phyloP scores from a whole-genome alignment of 192 early-diverging fungal genomes.

The Backusella liffmaniae region DNA sequence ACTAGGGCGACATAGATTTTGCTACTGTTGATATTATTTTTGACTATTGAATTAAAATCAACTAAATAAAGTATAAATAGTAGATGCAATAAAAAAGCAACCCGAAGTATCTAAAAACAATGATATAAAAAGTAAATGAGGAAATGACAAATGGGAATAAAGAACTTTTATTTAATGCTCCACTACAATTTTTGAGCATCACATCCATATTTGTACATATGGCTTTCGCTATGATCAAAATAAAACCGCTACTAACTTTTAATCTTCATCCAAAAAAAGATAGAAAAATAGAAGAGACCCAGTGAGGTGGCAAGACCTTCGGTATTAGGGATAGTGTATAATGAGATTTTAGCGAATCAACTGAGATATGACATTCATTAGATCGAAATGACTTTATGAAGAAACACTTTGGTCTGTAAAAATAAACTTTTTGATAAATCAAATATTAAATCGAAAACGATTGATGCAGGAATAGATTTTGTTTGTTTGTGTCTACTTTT shows the following conservation, averaged over 20 bases:
- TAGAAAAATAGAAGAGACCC: background rate
- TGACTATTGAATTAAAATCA: background rate
- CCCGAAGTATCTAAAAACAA: background rate
- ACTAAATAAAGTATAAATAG: background rate
- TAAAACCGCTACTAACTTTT: background rate
- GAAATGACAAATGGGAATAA: background rate
- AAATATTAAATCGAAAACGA: background rate
- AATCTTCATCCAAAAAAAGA: background rate
- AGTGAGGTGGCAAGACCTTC: background rate
- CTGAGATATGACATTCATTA: background rate
- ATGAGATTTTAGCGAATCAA: background rate
- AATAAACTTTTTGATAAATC: background rate
- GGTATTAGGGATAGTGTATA: background rate
- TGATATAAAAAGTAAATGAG: background rate
- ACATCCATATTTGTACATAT: background rate
- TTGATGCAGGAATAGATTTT: background rate
- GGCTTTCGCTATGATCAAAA: background rate
- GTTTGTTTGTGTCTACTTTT: background rate
- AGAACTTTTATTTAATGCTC: background rate
- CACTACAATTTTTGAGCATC: background rate
- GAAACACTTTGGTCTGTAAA: background rate
- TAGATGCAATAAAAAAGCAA: background rate
- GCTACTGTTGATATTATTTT: background rate
- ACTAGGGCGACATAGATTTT: background rate
- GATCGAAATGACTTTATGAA: background rate